Evolutionary conservation across 805 yeast genomes (phyloP), one percentile per base, ranked within the genome.

Genomic region (Saturnispora sanitii): DNA sequence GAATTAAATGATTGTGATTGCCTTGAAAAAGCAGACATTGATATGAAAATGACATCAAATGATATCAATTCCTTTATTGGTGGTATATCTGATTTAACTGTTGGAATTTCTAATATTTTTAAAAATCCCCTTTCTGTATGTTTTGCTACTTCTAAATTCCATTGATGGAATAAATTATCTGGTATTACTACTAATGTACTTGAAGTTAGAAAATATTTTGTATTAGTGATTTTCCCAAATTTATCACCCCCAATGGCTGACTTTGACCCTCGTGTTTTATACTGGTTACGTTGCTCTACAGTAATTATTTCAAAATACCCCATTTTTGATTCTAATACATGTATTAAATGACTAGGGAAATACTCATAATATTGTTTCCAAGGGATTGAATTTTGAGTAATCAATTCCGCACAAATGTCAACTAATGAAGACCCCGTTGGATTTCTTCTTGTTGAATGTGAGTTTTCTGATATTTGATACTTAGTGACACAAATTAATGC

Each of bases 141-240:
- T 46, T 78, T 79, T 13, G 57, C 56, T 2, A 79, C 58, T 51
- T 80, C 87, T 12, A 58, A 49, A 19, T 56, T 60, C 88, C 87
- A 80, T 52, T 80, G 88, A 44, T 70, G 73, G 45, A 76, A 70
- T 13, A 80, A 57, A 49, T 79, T 77, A 49, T 79, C 83, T 0
- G 88, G 88, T 6, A 75, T 73, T 1, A 80, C 69, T 12, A 79
- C 64, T 31, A 80, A 54, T 0, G 86, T 78, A 0, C 81, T 61
- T 6, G 68, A 64, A 15, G 78, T 69, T 4, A 77, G 57, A 19
- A 60, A 60, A 1, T 71, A 47, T 26, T 64, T 64, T 33, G 57
- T 58, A 12, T 4, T 16, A 17, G 33, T 22, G 16, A 31, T 15
- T 22, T 20, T 11, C n/a, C 35, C 35, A 21, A 21, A 18, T 13